phyloP scores from a whole-genome alignment of 2,329 filamentous ascomycete species.

The Nigrograna mackinnonii region DNA sequence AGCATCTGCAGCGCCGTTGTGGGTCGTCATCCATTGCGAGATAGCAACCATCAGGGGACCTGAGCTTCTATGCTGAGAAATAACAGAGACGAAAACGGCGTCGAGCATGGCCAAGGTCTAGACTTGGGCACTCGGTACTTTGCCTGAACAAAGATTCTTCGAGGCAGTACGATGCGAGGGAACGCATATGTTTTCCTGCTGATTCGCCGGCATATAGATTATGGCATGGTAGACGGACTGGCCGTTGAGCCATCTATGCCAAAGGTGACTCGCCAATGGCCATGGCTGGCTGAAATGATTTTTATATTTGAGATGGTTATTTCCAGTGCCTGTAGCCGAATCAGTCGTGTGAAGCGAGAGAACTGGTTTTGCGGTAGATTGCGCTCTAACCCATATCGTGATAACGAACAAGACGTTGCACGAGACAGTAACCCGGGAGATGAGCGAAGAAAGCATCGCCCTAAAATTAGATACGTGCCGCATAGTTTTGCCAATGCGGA shows the following conservation, averaged over 20 bases:
- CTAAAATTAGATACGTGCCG: slow-evolving; percentile 13
- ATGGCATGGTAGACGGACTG: slow-evolving; percentile 1
- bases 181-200: slow-evolving; percentile 10
- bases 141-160: too few species aligned
- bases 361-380: slow-evolving; percentile 11
- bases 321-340: slow-evolving; percentile 15
- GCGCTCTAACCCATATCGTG: slow-evolving; percentile 3
- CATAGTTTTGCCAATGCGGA: background rate
- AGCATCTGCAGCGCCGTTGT: slow-evolving; percentile 14
- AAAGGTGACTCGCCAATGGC: slow-evolving; percentile 8
- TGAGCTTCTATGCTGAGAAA: slow-evolving; percentile 2
- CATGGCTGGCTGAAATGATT: slow-evolving; percentile 9
- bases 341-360: slow-evolving; percentile 12
- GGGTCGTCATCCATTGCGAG: slow-evolving; percentile 1
- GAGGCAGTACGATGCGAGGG: too few species aligned
- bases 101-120: background rate
- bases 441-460: slow-evolving; percentile 2
- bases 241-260: slow-evolving; percentile 7
- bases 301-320: slow-evolving; percentile 17
- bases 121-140: too few species aligned
- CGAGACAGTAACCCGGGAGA: slow-evolving; percentile 9
- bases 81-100: background rate
- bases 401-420: slow-evolving; percentile 6
- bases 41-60: too few species aligned
- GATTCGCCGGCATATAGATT: slow-evolving; percentile 6